Evolutionary conservation across 176 grass and related monocot genomes (phyloP), one percentile per base, ranked within the genome.

Genomic region (Areca catechu): DNA sequence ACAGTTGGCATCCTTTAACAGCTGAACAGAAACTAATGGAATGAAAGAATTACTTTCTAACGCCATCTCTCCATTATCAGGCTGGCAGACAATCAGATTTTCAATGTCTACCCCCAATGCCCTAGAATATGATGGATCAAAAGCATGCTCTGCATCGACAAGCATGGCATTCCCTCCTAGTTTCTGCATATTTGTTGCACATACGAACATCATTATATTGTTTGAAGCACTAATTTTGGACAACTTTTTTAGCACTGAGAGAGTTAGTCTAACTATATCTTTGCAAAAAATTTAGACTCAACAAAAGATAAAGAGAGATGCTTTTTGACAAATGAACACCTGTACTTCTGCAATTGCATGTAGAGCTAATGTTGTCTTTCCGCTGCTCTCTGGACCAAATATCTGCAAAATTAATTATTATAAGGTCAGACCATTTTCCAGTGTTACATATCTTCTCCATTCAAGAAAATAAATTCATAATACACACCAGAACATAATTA

Each of bases 281-380:
- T 43, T 43, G 9, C 34, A 43, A 43, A 43, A 43, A 43, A 3
- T 43, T 43, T 1, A 43, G 2, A 2, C 34, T 43, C 34, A 14
- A 43, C 9, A 43, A 43, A 43, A 12, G 9, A 14, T 43, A 43
- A 43, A 43, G 10, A 43, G n/a, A 5, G 30, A n/a, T 21, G 19
- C 21, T 51, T 24, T 24, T 9, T 10, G 47, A 23, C 54, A 54
- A 61, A 74, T 57, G 28, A 67, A 65, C 60, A 89, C 93, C 93
- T 97, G 93, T 57, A 98, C 64, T 80, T 92, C 87, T 59, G 93
- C 93, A 65, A 98, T 98, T 56, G 93, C 93, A 83, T 98, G 93
- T 56, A 98, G 79, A 29, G 93, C 93, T 61, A 98, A 58, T 15
- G 93, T 98, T 18, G 93, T 98, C 75, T 98, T 98, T 76, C 93